Evolutionary conservation across 192 early-diverging fungal genomes (phyloP), one percentile per base, ranked within the genome.

Genomic region (Kickxella alabastrina): DNA sequence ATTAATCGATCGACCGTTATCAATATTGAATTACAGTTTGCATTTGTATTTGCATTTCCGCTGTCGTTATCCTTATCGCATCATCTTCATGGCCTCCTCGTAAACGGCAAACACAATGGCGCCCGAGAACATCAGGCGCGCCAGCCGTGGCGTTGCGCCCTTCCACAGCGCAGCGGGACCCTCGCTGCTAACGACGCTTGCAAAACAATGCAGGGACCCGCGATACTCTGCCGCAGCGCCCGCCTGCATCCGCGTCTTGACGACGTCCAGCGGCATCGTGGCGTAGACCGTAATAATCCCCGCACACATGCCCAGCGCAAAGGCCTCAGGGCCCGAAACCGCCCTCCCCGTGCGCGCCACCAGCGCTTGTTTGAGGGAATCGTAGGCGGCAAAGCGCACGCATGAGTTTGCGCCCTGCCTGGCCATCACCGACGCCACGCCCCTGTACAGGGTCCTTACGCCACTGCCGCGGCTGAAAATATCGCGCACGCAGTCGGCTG

Each of bases 231-330:
- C 53, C 10, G 68, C 58, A 2, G 88, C 92, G 27, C 87, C 76
- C n/a, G 82, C 82, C 66, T 99, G 96, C 91, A 96, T 92, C 49
- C 88, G 85, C 10, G 96, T 99, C 72, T 98, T 98, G 50, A 95
- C 80, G n/a, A 93, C 92, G 71, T 98, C 95, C 15, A 98, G 62
- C 10, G 93, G 93, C 93, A 97, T 96, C 2, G 96, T 99, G 0
- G 87, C 75, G 58, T 95, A 99, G 0, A 96, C 93, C 1, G 93
- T 99, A 18, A 98, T 81, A 43, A 85, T 88, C 10, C 93, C 96
- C 0, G 93, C 93, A 45, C 85, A 68, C 43, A 88, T 86, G 21
- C 95, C 95, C 43, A 87, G 83, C 8, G 54, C 74, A 70, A 88
- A 87, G 15, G 85, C 81, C 39, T 83, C 74, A 2, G 59, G 40